Evolutionary conservation across 2,329 filamentous ascomycete genomes (phyloP).

Genomic region (Xylariaceae sp.): DNA sequence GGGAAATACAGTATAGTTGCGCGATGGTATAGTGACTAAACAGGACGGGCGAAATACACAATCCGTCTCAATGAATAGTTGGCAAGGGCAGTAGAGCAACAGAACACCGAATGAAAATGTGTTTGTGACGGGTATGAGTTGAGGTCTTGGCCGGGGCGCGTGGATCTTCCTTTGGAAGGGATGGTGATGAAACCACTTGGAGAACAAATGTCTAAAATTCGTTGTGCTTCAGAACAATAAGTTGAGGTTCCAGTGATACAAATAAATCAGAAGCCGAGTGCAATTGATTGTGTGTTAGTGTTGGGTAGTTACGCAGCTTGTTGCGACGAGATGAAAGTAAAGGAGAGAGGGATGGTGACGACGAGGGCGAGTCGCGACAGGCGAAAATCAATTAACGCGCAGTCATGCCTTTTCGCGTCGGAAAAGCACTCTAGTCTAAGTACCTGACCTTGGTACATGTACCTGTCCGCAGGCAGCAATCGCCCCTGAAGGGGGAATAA

Average conservation of each 20-base stretch:
- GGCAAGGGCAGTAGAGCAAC: too few relatives aligned
- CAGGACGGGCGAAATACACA: background rate
- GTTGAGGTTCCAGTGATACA: background rate
- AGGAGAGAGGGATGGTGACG: slow-evolving; percentile 18
- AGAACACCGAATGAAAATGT: background rate
- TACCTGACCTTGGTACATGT: background rate
- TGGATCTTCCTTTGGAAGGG: background rate
- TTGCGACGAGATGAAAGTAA: background rate
- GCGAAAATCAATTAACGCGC: slow-evolving; percentile 33
- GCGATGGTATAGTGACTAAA: background rate
- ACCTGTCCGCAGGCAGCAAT: too few relatives aligned
- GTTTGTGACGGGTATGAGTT: background rate
- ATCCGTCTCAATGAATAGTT: background rate
- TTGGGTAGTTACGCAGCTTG: background rate
- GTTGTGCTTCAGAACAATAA: background rate
- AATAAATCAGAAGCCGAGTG: background rate
- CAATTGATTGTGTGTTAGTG: background rate
- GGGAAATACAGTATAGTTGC: background rate
- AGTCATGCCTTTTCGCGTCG: slow-evolving; percentile 30
- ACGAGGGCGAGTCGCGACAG: slow-evolving; percentile 16
- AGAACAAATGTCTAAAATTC: background rate
- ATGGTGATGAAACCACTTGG: background rate
- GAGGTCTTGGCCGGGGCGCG: background rate
- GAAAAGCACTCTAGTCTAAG: too few relatives aligned
- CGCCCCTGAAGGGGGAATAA: too few relatives aligned